Conservation (phyloP, 2,329 filamentous ascomycete genomes). For the Trichoderma simmonsii region DNA sequence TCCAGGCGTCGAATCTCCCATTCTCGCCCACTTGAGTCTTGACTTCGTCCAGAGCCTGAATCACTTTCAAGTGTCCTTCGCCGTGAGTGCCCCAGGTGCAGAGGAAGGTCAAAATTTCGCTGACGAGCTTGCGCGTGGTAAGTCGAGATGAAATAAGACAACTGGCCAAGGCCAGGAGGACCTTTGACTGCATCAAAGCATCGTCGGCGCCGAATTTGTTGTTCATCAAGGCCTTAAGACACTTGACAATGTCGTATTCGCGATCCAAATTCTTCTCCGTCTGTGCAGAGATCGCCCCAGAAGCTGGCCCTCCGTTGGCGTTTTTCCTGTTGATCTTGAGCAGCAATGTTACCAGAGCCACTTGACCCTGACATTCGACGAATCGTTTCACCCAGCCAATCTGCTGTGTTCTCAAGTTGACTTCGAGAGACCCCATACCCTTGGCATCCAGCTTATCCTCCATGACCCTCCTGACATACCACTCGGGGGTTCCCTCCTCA, state of each 20-base stretch:
- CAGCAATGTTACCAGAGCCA: constrained; percentile 90
- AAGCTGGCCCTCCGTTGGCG: constrained; percentile 68
- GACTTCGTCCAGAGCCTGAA: constrained; percentile 88
- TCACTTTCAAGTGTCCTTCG: constrained; percentile 86
- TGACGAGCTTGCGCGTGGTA: constrained; percentile 90
- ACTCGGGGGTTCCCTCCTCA: constrained; percentile 94
- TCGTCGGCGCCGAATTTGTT: constrained; percentile 99
- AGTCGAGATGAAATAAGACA: constrained; percentile 86
- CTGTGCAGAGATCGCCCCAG: constrained; percentile 46
- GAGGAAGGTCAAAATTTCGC: constrained; percentile 92
- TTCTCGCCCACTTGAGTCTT: constrained; percentile 87
- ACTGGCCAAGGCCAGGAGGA: constrained; percentile 81
- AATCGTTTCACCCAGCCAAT: constrained; percentile 97
- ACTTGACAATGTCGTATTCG: constrained; percentile 97
- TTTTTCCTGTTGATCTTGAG: constrained; percentile 90
- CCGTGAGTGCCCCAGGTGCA: constrained; percentile 87
- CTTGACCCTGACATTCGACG: constrained; percentile 94
- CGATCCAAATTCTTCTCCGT: constrained; percentile 79
- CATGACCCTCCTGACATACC: constrained; percentile 97
- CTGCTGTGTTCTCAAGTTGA: constrained; percentile 91
- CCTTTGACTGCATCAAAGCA: constrained; percentile 83
- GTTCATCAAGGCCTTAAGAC: constrained; percentile 96
- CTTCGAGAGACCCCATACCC: constrained; percentile 86
- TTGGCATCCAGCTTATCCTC: constrained; percentile 91
- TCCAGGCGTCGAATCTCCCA: constrained; percentile 96